Conservation (phyloP, 2,329 filamentous ascomycete species). For the Pseudogymnoascus sp. region DNA sequence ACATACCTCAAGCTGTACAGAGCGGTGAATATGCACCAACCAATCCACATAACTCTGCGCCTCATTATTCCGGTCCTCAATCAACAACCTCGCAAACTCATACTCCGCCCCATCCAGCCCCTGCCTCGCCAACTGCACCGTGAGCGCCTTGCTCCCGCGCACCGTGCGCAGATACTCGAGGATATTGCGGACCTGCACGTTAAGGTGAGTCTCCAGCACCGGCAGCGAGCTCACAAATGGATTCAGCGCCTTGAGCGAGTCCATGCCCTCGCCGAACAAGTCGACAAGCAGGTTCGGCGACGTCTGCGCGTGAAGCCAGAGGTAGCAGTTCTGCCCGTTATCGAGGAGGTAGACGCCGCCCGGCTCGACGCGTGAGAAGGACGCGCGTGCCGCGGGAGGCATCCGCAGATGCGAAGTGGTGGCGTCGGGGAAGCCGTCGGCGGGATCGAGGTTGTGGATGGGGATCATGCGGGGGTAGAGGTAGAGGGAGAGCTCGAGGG, state of each 20-base stretch:
- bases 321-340: conserved; percentile 82
- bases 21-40: conserved; percentile 90
- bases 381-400: conserved; percentile 71
- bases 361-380: conserved; percentile 81
- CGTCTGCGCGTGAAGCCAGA: conserved; percentile 90
- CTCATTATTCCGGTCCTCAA: conserved; percentile 95
- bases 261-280: conserved; percentile 73
- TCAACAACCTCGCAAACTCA: conserved; percentile 83
- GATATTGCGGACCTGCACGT: conserved; percentile 90
- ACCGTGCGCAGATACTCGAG: conserved; percentile 75
- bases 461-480: conserved; percentile 92
- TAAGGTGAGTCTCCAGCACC: conserved; percentile 82
- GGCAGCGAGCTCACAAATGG: conserved; percentile 75
- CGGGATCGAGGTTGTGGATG: conserved; percentile 77
- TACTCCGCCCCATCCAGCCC: conserved; percentile 92
- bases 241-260: conserved; percentile 67
- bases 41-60: conserved; percentile 98
- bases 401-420: conserved; percentile 81
- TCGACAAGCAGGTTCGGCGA: conserved; percentile 87
- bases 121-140: conserved; percentile 84
- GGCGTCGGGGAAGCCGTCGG: conserved; percentile 84
- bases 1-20: conserved; percentile 80
- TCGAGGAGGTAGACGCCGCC: conserved; percentile 93
- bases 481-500: conserved; percentile 78
- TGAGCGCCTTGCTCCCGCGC: conserved; percentile 79